Evolutionary conservation across 1,284 basidiomycete genomes (phyloP).

Genomic region (Irpex rosettiformis): DNA sequence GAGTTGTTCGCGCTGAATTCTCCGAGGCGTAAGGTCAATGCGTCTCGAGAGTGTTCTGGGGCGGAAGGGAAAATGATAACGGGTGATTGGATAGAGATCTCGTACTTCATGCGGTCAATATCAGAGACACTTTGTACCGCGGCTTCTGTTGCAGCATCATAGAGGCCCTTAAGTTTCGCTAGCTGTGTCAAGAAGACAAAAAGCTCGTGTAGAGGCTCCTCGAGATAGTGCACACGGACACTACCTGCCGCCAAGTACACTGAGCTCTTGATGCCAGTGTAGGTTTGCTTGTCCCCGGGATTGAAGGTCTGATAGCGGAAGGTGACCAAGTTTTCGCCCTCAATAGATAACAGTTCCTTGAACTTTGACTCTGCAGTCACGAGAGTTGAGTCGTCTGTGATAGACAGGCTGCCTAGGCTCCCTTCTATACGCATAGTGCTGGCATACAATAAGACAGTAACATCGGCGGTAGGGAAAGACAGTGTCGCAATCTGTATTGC

Average conservation of each 20-base stretch:
- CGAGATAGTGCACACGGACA: conserved; percentile 86
- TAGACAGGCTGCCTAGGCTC: conserved; percentile 81
- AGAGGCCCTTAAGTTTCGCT: conserved; percentile 88
- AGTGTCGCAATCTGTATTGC: conserved; percentile 78
- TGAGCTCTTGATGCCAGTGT: conserved; percentile 85
- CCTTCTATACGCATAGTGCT: conserved; percentile 82
- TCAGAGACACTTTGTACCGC: conserved; percentile 91
- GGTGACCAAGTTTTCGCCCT: conserved; percentile 94
- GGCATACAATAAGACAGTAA: conserved; percentile 74
- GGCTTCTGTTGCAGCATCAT: conserved; percentile 92
- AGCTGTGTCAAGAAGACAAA: conserved; percentile 87
- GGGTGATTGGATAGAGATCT: conserved; percentile 88
- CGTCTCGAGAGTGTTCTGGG: conserved; percentile 60
- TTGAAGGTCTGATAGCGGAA: conserved; percentile 96
- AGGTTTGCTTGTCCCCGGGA: conserved; percentile 54
- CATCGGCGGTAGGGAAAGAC: conserved; percentile 89
- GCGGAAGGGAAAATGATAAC: conserved; percentile 89
- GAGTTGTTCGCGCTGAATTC: conserved; percentile 86
- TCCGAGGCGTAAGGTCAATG: conserved; percentile 82
- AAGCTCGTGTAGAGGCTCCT: conserved; percentile 84
- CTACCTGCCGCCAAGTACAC: conserved; percentile 89
- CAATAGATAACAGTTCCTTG: conserved; percentile 90
- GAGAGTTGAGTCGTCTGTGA: conserved; percentile 75
- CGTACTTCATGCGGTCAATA: conserved; percentile 90
- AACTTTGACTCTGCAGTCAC: conserved; percentile 64